phyloP scores from a whole-genome alignment of 2,329 filamentous ascomycete species.

The Fusarium anguioides region DNA sequence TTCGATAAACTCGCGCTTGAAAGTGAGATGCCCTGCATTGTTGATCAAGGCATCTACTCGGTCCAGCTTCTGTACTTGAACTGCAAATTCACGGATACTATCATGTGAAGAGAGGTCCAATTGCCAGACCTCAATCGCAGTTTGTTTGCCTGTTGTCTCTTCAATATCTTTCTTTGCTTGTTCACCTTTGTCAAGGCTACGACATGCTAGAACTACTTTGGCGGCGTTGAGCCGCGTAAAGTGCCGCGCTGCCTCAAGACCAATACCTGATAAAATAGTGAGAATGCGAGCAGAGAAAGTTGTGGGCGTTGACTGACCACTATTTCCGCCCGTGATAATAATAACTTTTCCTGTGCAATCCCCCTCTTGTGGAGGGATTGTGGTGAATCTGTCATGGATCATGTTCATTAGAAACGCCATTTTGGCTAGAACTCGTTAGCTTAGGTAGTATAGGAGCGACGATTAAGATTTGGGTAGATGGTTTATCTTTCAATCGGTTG shows the following conservation, averaged over 20 bases:
- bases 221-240: constrained; percentile 53
- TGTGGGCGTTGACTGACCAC: constrained; percentile 21
- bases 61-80: constrained; percentile 46
- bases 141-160: constrained; percentile 38
- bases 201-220: constrained; percentile 57
- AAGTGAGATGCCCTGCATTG: constrained; percentile 51
- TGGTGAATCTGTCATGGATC: constrained; percentile 31
- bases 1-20: constrained; percentile 44
- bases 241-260: constrained; percentile 56
- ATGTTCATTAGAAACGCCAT: constrained; percentile 18
- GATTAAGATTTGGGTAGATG: neutral
- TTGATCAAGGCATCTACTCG: constrained; percentile 57
- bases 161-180: constrained; percentile 54
- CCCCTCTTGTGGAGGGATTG: constrained; percentile 47
- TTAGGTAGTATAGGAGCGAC: neutral
- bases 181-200: constrained; percentile 54
- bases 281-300: neutral
- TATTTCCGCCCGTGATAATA: constrained; percentile 59
- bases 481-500: neutral
- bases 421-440: neutral
- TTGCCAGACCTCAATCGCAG: constrained; percentile 56
- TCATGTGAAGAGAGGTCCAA: constrained; percentile 57
- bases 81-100: constrained; percentile 52
- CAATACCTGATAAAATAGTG: constrained; percentile 47
- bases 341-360: constrained; percentile 51